Evolutionary conservation across 2,329 filamentous ascomycete genomes (phyloP).

Genomic region (Microcyclospora pomicola): DNA sequence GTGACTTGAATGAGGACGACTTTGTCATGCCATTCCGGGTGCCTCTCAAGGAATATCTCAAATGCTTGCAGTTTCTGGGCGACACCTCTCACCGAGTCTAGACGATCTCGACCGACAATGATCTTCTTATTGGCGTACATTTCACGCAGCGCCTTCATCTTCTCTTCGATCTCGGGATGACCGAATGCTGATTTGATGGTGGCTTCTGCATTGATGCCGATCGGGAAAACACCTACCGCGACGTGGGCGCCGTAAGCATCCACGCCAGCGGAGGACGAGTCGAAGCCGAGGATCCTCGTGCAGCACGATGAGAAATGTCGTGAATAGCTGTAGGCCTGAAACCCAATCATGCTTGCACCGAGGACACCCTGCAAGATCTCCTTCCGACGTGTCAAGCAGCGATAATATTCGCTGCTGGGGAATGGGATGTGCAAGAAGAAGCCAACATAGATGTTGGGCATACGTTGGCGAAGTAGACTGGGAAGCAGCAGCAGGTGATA

Average conservation of each 20-base stretch:
- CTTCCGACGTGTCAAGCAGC: constrained; percentile 75
- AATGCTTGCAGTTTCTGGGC: constrained; percentile 94
- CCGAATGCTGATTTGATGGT: constrained; percentile 65
- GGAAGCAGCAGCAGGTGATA: constrained; percentile 87
- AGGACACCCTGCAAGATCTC: constrained; percentile 82
- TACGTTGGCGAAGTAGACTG: constrained; percentile 69
- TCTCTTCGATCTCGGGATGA: constrained; percentile 51
- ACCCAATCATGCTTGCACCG: constrained; percentile 83
- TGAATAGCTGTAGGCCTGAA: constrained; percentile 91
- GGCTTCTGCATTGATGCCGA: constrained; percentile 78
- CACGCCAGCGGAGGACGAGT: constrained; percentile 70
- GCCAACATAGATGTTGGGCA: constrained; percentile 82
- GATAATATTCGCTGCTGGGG: constrained; percentile 88
- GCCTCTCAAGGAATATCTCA: constrained; percentile 77
- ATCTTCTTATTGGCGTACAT: constrained; percentile 84
- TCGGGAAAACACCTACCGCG: constrained; percentile 84
- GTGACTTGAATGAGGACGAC: constrained; percentile 93
- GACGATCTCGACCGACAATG: constrained; percentile 84
- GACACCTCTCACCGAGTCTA: constrained; percentile 84
- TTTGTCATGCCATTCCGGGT: constrained; percentile 82
- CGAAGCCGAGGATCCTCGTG: constrained; percentile 79
- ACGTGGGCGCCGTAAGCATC: constrained; percentile 82
- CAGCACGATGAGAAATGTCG: constrained; percentile 91
- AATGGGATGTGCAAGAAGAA: constrained; percentile 94
- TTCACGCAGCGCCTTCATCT: constrained; percentile 55